Percentiles rank a stretch among this genome's conserved stretches.
phyloP scores from a whole-genome alignment of 2,329 filamentous ascomycete species.

The Hirsutella rhossiliensis region DNA sequence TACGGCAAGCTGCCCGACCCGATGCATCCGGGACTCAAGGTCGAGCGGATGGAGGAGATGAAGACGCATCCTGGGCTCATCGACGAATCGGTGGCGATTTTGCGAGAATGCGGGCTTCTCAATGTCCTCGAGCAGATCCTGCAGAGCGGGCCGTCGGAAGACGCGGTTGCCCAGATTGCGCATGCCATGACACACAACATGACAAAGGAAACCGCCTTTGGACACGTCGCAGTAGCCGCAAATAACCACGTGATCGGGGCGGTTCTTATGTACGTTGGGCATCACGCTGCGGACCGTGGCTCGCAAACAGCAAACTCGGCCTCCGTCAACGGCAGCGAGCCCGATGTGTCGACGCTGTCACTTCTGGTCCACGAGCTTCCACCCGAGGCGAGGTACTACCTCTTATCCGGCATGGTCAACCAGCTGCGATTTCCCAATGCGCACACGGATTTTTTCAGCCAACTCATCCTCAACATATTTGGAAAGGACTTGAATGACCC shows the following conservation, averaged over 20 bases:
- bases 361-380: conserved; percentile 64
- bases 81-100: conserved; percentile 46
- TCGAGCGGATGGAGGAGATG: conserved; percentile 65
- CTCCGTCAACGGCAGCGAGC: conserved; percentile 26
- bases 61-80: conserved; percentile 53
- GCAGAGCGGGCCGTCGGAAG: conserved; percentile 52
- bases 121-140: conserved; percentile 47
- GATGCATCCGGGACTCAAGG: conserved; percentile 49
- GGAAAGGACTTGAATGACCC: conserved; percentile 60
- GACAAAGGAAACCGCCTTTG: conserved; percentile 49
- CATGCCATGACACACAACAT: conserved; percentile 55
- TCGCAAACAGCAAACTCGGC: conserved; percentile 46
- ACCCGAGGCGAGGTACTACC: conserved; percentile 71
- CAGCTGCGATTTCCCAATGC: conserved; percentile 84
- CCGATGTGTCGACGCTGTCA: conserved; percentile 60
- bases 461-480: conserved; percentile 75
- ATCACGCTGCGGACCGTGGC: conserved; percentile 52
- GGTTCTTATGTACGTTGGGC: conserved; percentile 71
- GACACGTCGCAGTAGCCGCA: conserved; percentile 53
- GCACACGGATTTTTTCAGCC: conserved; percentile 87
- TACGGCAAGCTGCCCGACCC: conserved; percentile 53
- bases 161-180: conserved; percentile 64
- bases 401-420: conserved; percentile 76
- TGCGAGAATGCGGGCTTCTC: conserved; percentile 43
- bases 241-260: conserved; percentile 66